phyloP scores from a whole-genome alignment of 805 yeast genomes.

The Ascoidea rubescens region DNA sequence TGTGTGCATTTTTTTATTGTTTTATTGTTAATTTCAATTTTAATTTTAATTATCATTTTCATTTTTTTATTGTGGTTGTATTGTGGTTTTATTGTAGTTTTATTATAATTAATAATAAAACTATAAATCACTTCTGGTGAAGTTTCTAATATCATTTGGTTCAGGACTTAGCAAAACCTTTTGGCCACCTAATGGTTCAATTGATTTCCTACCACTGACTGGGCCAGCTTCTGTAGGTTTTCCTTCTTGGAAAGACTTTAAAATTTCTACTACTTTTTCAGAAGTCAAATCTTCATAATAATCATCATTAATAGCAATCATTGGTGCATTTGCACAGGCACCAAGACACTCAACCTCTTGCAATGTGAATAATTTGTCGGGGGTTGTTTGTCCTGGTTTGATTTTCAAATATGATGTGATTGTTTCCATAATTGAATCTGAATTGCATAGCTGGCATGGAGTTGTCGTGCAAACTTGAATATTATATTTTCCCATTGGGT shows the following conservation, averaged over 20 bases:
- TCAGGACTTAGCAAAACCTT: constrained; percentile 44
- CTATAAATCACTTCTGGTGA: constrained; percentile 61
- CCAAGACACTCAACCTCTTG: constrained; percentile 88
- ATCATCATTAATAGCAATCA: constrained; percentile 76
- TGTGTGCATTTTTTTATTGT: too few species aligned
- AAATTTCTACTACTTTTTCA: constrained; percentile 43
- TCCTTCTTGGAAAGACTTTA: constrained; percentile 53
- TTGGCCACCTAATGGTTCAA: constrained; percentile 67
- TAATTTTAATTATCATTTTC: too few species aligned
- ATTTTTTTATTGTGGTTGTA: too few species aligned
- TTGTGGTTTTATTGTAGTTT: too few species aligned
- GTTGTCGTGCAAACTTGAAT: constrained; percentile 83
- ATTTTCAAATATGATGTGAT: constrained; percentile 44
- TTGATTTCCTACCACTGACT: constrained; percentile 47
- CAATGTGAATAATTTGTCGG: constrained; percentile 62
- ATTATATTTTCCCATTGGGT: constrained; percentile 76
- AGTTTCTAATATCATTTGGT: constrained; percentile 54
- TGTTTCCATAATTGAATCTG: constrained; percentile 67
- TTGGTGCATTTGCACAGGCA: constrained; percentile 86
- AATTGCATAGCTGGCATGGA: constrained; percentile 76
- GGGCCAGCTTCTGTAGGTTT: constrained; percentile 56
- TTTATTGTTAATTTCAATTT: too few species aligned
- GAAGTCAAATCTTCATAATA: constrained; percentile 71
- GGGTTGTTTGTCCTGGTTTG: constrained; percentile 67
- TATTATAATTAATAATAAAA: not conserved